Evolutionary conservation across 345 rosid genomes (phyloP), one percentile per base, ranked within the genome.

Genomic region (Crucihimalaya himalaica): DNA sequence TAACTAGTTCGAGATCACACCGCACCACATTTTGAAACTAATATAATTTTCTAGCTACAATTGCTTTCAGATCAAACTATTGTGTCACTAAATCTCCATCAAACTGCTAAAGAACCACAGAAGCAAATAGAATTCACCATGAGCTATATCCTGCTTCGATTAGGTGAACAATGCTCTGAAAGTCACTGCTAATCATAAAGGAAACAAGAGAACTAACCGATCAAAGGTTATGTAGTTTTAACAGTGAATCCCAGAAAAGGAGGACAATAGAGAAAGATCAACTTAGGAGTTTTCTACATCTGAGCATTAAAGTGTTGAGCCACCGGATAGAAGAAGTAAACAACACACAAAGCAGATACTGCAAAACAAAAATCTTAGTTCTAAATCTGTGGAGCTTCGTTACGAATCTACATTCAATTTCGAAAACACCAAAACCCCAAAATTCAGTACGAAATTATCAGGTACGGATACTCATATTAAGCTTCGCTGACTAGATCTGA

Each of bases 381-480:
- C 66, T 63, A 64, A 55, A 39, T 39, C 48, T 39, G 68, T 14
- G 52, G 32, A 48, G 61, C 60, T 66, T 68, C 52, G 6, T 54
- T 15, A 64, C 65, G 65, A 74, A 60, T 68, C 79, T 61, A 75
- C 63, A 52, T 53, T 51, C 65, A 55, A 42, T 68, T 8, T 51
- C 64, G 55, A 54, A 56, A 59, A 43, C 48, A 57, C 14, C 53
- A 57, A 57, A 37, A 70, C 32, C 50, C 59, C 61, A 23, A 56
- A 54, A 23, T 18, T 11, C 32, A 43, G 63, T 28, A 51, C 16
- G 18, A 32, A 51, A 47, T n/a, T 8, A 34, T 71, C 15, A 59
- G 60, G 53, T 0, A 48, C 5, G 56, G 40, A 59, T 60, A 61
- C 58, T 56, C 79, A 52, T 64, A 59, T 39, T 63, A 46, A 18